Base-by-base conservation (phyloP, 2,329 filamentous ascomycete genomes). In the Fusarium nisikadoi region DNA sequence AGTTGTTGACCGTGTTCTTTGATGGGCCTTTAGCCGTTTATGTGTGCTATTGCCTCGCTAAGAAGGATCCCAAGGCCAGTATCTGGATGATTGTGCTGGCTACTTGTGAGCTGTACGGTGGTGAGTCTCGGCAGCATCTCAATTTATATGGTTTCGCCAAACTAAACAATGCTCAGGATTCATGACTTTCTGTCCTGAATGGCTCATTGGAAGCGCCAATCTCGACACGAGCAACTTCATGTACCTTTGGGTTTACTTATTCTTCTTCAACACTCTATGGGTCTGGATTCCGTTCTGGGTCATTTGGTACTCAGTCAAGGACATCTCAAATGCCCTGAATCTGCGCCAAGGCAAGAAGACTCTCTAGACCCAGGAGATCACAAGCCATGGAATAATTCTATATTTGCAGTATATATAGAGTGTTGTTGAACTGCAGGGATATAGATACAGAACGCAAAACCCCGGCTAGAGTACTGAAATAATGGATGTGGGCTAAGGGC, bases 161-260 rank as follows among this genome's bases (percentile, higher is more conserved):
- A 19, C 57, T 49, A 36, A 63, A 61, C 27, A 39, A 14, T 19
- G 38, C 23, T n/a, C 42, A 89, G 88, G 90, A 23, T 92, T 90
- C 81, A 92, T 92, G 88, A 92, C 90, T 1, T 92, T 92, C 78
- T 90, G 87, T 80, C 90, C 90, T 17, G 90, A 92, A 80, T 92
- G 90, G 90, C 81, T 92, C 17, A 88, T 86, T 5, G 86, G 86
- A 56, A 92, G 86, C 77, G 77, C 85, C 71, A 91, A 90, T 77
- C 86, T 92, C 65, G 88, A 92, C 78, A 84, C 85, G 23, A 89
- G 86, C 81, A 92, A 92, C 80, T 91, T 88, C 74, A 90, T 92
- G 89, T 91, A 90, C 75, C 82, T 87, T 70, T 92, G 90, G 90
- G 83, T 92, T 19, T 92, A 92, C 73, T 82, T 92, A 20, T 83